A percentile compares a stretch with the other conserved stretches of the same genome.
These are phyloP conservation scores for Ceratocystis diversiconidia DNA, from an alignment of 2,329 filamentous ascomycete genomes.

Conservation along the genomic window DNA sequence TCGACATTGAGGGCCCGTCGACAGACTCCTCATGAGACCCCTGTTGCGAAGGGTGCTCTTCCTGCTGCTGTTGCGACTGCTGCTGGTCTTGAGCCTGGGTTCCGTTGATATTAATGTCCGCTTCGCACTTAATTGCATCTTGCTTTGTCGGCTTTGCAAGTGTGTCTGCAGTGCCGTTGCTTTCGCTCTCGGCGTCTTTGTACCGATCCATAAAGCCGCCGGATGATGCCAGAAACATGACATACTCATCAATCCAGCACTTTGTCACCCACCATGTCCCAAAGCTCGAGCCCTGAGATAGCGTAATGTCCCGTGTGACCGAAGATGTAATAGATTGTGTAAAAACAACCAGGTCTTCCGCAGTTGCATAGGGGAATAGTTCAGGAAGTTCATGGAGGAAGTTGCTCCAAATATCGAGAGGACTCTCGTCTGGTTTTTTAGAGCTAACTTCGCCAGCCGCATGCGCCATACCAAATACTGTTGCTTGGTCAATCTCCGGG, in stretches of 20 bases:
- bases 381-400: conserved; percentile 55
- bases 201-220: conserved; percentile 65
- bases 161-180: not conserved
- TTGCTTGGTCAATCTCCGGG: conserved; percentile 49
- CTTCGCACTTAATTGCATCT: not conserved
- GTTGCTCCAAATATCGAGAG: conserved; percentile 63
- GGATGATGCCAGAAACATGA: conserved; percentile 74
- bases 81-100: not conserved
- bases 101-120: not conserved
- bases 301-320: conserved; percentile 67
- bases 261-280: conserved; percentile 94
- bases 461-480: conserved; percentile 41
- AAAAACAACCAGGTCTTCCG: conserved; percentile 60
- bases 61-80: not conserved
- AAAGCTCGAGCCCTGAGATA: conserved; percentile 64
- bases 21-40: not conserved
- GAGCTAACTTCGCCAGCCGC: not conserved
- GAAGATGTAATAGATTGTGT: conserved; percentile 63
- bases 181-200: conserved; percentile 26
- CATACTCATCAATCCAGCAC: conserved; percentile 91
- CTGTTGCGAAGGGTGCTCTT: not conserved
- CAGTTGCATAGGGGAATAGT: conserved; percentile 59
- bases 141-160: not conserved
- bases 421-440: conserved; percentile 32
- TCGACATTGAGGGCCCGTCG: not conserved